Evolutionary conservation across 2,329 filamentous ascomycete species (phyloP), one percentile per base, ranked within the genome.

Genomic region (Fusarium decemcellulare): DNA sequence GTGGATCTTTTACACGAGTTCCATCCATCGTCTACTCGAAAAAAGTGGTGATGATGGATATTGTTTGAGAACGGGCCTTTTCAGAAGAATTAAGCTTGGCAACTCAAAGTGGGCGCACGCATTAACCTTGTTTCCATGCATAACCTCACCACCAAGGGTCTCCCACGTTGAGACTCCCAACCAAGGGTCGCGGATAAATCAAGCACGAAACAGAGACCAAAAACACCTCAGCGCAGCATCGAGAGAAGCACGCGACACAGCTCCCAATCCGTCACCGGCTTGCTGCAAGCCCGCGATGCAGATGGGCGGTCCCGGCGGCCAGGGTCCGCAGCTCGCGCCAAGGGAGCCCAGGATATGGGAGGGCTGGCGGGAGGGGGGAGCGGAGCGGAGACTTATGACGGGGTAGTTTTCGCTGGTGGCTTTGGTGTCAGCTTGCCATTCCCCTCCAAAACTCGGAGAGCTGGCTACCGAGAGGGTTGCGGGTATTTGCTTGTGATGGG

Each of bases 231-330:
- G 29, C 37, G 14, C 1, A 34, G 52, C 47, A 34, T 8, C 30
- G 9, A 55, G 10, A 18, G 6, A 59, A 67, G 70, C 60, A 74
- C 61, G 30, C 68, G 70, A 74, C 68, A 65, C 40, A 66, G 9
- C 58, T 60, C 72, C 72, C 46, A 68, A 63, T 65, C 48, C 42
- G 68, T 74, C 68, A 72, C 68, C 72, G 58, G 68, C 18, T 23
- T 8, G 29, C 50, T 66, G 57, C 52, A 44, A 12, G 43, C 52
- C 23, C 30, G 46, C 44, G 50, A 57, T 61, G 65, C 52, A 36
- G 44, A 63, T 47, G 27, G 23, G 27, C n/a, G 37, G 51, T 55
- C 12, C 50, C 10, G 16, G 51, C 23, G 44, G 50, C 59, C 44
- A 36, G 59, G 58, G 54, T 52, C 16, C n/a, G n/a, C 27, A 68